Percentiles rank a stretch among this genome's conserved stretches.
Evolutionary conservation across 805 yeast genomes (phyloP).

Genomic region (Sungouiozyma ichnusensis): DNA sequence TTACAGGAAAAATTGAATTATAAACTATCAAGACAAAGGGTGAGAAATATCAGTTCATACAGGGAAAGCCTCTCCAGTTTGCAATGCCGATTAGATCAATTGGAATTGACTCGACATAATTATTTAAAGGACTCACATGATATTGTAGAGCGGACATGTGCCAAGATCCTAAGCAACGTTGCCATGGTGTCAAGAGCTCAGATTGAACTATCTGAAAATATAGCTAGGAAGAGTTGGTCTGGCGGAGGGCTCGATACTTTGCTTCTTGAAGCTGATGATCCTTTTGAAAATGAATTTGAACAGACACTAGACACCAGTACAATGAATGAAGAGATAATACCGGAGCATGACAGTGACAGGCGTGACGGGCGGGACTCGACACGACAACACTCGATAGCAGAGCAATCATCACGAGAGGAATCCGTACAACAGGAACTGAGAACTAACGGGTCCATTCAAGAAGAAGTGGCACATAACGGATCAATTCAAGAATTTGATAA

Average conservation of each 20-base stretch:
- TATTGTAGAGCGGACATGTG: conserved; percentile 53
- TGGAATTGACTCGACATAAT: conserved; percentile 64
- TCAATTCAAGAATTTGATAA: conserved; percentile 27
- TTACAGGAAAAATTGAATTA: conserved; percentile 51
- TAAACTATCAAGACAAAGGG: conserved; percentile 46
- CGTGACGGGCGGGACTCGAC: no score
- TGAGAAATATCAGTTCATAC: conserved; percentile 58
- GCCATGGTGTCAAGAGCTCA: conserved; percentile 68
- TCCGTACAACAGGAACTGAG: no score
- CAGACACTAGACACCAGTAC: not conserved
- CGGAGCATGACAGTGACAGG: not conserved
- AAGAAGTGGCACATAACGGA: no score
- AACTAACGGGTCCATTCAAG: no score
- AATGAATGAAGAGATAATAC: not conserved
- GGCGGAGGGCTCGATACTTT: conserved; percentile 79
- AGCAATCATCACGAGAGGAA: no score
- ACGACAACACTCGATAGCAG: not conserved
- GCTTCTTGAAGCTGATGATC: conserved; percentile 55
- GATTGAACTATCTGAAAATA: conserved; percentile 67
- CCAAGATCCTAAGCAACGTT: conserved; percentile 41
- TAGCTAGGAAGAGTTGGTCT: conserved; percentile 76
- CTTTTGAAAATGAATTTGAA: conserved; percentile 33
- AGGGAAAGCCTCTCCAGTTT: conserved; percentile 54
- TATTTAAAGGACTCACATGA: conserved; percentile 57
- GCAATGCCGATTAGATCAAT: conserved; percentile 67